Evolutionary conservation across 495 filamentous ascomycete genomes (phyloP).

Genomic region (Penicillium samsonianum): DNA sequence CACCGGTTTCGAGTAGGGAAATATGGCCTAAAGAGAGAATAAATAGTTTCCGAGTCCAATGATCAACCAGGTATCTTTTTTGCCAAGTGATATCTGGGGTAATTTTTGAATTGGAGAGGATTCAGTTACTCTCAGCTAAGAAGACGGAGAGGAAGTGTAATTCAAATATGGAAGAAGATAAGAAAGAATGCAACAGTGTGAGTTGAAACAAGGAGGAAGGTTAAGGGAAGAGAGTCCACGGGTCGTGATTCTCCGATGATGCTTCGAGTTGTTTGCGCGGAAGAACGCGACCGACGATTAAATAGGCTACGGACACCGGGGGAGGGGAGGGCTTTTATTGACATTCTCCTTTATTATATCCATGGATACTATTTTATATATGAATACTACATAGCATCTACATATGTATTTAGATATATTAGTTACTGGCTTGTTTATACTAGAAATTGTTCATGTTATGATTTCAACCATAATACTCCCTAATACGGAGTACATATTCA

Average conservation of each 20-base stretch:
- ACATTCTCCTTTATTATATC: background rate
- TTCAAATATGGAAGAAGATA: background rate
- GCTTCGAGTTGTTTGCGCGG: slow-evolving; percentile 39
- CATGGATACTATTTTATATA: too few species aligned
- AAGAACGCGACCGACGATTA: slow-evolving; percentile 35
- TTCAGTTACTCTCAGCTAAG: background rate
- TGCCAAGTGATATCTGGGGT: background rate
- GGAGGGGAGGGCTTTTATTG: background rate
- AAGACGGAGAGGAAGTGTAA: background rate
- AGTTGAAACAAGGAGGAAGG: background rate
- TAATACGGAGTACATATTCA: background rate
- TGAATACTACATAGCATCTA: background rate
- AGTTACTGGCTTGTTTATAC: background rate
- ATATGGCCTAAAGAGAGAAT: slow-evolving; percentile 4
- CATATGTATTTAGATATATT: too few species aligned
- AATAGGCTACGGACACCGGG: slow-evolving; percentile 13
- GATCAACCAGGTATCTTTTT: slow-evolving; percentile 5
- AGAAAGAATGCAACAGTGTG: background rate
- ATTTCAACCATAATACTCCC: background rate
- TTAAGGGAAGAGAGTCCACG: slow-evolving; percentile 15
- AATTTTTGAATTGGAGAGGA: background rate
- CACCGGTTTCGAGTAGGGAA: slow-evolving; percentile 10
- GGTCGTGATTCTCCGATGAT: slow-evolving; percentile 27
- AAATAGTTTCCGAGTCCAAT: slow-evolving; percentile 15
- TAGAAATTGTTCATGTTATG: background rate